These are phyloP conservation scores for Aspergillus amoenus DNA, from an alignment of 2,329 filamentous ascomycete species.

Conservation along the genomic window DNA sequence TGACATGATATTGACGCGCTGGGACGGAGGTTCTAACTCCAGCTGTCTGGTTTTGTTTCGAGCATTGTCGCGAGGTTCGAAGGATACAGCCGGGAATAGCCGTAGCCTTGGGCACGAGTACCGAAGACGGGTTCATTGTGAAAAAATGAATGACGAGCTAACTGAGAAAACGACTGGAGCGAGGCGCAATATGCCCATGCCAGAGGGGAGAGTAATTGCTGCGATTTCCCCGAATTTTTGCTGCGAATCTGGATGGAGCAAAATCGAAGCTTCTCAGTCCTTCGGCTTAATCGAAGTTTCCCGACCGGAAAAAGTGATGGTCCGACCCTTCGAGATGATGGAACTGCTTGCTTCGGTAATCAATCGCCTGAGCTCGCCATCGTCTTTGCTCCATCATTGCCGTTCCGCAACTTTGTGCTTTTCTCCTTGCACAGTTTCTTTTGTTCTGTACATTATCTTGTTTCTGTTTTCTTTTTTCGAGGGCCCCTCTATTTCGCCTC, in stretches of 20 bases:
- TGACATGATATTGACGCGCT: constrained; percentile 37
- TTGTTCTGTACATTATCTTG: constrained; percentile 15
- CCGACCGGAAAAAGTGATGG: constrained; percentile 29
- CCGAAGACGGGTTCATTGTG: constrained; percentile 41
- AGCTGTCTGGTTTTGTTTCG: constrained; percentile 32
- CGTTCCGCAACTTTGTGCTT: constrained; percentile 1
- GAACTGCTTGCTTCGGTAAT: constrained; percentile 33
- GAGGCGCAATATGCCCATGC: constrained; percentile 11
- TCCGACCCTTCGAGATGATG: constrained; percentile 31
- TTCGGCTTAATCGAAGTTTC: constrained; percentile 34
- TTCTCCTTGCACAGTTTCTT: not conserved
- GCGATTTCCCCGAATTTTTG: not conserved
- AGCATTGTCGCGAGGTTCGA: constrained; percentile 41
- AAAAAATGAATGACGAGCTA: constrained; percentile 13
- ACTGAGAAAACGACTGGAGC: not conserved
- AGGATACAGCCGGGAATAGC: constrained; percentile 44
- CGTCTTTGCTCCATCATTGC: constrained; percentile 19
- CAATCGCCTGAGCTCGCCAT: constrained; percentile 19
- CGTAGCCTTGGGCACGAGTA: constrained; percentile 43
- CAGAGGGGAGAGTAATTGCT: not conserved
- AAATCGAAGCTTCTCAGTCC: constrained; percentile 33
- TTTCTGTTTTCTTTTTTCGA: not conserved
- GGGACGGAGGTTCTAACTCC: constrained; percentile 33
- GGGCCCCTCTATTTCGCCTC: constrained; percentile 10
- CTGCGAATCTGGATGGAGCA: constrained; percentile 22